Evolutionary conservation across 768 basidiomycete species (phyloP), one percentile per base, ranked within the genome.

Genomic region (Solioccasus polychromus): DNA sequence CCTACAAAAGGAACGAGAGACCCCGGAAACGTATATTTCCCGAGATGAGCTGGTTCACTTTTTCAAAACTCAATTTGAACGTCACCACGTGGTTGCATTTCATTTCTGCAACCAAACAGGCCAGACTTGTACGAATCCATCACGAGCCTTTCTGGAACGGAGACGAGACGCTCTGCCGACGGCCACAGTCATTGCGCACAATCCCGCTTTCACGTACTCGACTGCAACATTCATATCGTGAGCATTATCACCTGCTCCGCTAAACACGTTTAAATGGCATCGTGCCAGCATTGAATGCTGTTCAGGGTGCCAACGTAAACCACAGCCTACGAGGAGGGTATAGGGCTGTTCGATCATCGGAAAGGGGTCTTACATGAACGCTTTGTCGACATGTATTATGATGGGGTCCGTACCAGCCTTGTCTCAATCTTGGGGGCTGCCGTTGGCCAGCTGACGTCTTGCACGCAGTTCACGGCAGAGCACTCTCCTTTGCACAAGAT

Each of bases 271-370:
- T 28, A 38, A 22, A 25, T 41, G 35, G 29, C 52, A 54, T 50
- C 58, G 45, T 52, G 60, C 55, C 50, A 53, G 42, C 39, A 39
- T 42, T 17, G 44, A 34, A 38, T 59, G 60, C 57, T 47, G 40
- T 53, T 51, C 48, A 63, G 60, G 61, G 54, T 60, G 40, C 3
- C 52, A 47, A 61, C 60, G 60, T 61, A 61, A 61, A 50, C 47
- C 54, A 61, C 60, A 63, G 61, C 61, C 52, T 41, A 24, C 17
- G 45, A 43, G 47, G 49, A 38, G 60, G 48, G 59, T 34, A 47
- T 5, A 50, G 56, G 60, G 59, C 57, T 52, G 52, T 51, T 52
- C 22, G 45, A 46, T 43, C 42, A 54, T 55, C 58, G 48, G 28
- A 52, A 45, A 48, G 48, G 41, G 52, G 24, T 23, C 18, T 40